A percentile compares a stretch with the other conserved stretches of the same genome.
These are phyloP conservation scores for Kodamaea sp. DNA, from an alignment of 1,139 yeast species.

Conservation along the genomic window DNA sequence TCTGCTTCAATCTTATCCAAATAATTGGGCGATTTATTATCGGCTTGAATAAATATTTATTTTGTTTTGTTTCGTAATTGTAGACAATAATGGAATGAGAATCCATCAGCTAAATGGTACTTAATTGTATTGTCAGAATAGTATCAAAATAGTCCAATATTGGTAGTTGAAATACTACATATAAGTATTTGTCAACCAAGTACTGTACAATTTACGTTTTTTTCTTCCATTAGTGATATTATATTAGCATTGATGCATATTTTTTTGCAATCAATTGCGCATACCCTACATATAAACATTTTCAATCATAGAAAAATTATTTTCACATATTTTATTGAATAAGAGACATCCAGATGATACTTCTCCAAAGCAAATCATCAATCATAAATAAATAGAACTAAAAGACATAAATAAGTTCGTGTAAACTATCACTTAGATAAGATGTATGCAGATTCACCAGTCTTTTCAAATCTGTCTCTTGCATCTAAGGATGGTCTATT, in stretches of 20 bases:
- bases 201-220: too few relatives aligned
- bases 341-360: slow-evolving; percentile 1
- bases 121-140: too few relatives aligned
- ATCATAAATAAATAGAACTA: slow-evolving; percentile 3
- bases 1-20: slow-evolving; percentile 32
- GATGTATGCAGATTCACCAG: slow-evolving; percentile 37
- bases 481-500: slow-evolving; percentile 46
- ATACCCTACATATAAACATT: slow-evolving; percentile 1
- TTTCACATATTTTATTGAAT: slow-evolving; percentile 1
- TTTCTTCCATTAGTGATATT: too few relatives aligned
- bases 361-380: slow-evolving; percentile 10
- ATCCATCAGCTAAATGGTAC: too few relatives aligned
- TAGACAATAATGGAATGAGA: too few relatives aligned
- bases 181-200: too few relatives aligned
- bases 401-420: background rate
- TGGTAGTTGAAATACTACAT: too few relatives aligned
- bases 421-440: slow-evolving; percentile 16
- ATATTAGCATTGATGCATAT: background rate
- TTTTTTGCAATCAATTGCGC: background rate
- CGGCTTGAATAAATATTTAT: too few relatives aligned
- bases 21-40: too few relatives aligned
- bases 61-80: background rate
- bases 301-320: slow-evolving; percentile 3
- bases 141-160: too few relatives aligned
- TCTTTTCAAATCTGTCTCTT: slow-evolving; percentile 48